These are phyloP conservation scores for Termitomyces sp. DNA, from an alignment of 768 basidiomycete species.

Conservation along the genomic window DNA sequence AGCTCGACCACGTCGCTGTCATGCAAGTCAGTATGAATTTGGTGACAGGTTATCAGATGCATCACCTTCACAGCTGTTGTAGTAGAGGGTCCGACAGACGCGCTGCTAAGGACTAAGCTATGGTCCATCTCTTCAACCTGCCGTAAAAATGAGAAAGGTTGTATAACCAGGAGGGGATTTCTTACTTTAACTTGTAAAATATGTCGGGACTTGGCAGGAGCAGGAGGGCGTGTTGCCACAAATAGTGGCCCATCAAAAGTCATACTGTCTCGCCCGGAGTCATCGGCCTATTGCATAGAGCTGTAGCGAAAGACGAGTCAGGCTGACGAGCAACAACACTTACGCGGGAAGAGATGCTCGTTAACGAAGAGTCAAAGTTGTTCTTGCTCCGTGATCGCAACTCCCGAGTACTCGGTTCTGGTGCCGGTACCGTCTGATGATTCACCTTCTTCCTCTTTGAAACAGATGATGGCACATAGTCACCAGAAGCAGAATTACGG, in stretches of 20 bases:
- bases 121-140: constrained; percentile 34
- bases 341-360: constrained; percentile 37
- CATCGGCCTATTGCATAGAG: constrained; percentile 22
- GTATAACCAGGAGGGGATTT: neutral
- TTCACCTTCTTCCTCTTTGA: constrained; percentile 32
- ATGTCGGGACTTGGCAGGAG: constrained; percentile 18
- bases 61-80: constrained; percentile 13
- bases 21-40: neutral
- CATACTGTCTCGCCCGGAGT: constrained; percentile 17
- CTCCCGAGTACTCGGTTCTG: constrained; percentile 35
- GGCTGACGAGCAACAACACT: neutral
- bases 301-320: constrained; percentile 8
- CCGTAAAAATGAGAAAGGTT: neutral
- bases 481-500: constrained; percentile 20
- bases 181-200: constrained; percentile 31
- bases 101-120: constrained; percentile 5
- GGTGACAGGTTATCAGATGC: neutral
- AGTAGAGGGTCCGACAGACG: constrained; percentile 10
- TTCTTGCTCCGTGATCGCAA: constrained; percentile 42
- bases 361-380: constrained; percentile 29
- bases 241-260: constrained; percentile 15
- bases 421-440: constrained; percentile 12
- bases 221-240: constrained; percentile 11
- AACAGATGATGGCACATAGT: constrained; percentile 31
- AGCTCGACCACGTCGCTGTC: constrained; percentile 17